A percentile compares a stretch with the other conserved stretches of the same genome.
Conservation (phyloP, 148 eudicot species). For the Cornus controversa region DNA sequence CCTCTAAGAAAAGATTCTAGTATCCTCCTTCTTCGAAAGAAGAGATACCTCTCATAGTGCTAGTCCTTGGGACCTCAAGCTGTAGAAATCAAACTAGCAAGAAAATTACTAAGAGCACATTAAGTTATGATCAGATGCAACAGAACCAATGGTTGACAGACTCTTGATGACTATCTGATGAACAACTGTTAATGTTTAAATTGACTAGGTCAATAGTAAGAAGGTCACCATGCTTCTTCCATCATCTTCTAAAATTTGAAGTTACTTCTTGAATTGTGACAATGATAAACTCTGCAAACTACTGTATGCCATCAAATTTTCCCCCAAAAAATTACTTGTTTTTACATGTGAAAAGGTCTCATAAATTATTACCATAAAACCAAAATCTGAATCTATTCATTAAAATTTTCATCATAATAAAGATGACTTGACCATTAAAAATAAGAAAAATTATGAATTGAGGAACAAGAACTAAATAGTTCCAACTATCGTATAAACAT, state of each 20-base stretch:
- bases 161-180: no score
- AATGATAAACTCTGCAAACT: background rate
- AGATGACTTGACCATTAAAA: background rate
- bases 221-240: background rate
- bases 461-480: background rate
- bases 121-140: no score
- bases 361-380: background rate
- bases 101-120: no score
- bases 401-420: background rate
- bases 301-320: background rate
- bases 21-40: no score
- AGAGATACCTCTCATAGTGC: no score
- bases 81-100: no score
- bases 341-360: background rate
- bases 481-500: conserved; percentile 28
- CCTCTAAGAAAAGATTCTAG: no score
- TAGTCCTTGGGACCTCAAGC: no score
- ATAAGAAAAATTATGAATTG: background rate
- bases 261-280: background rate
- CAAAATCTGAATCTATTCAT: background rate
- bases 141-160: no score
- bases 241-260: background rate
- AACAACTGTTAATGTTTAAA: no score
- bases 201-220: background rate
- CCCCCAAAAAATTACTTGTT: background rate